phyloP scores from a whole-genome alignment of 805 yeast species.

The Saccharomycopsis schoenii region DNA sequence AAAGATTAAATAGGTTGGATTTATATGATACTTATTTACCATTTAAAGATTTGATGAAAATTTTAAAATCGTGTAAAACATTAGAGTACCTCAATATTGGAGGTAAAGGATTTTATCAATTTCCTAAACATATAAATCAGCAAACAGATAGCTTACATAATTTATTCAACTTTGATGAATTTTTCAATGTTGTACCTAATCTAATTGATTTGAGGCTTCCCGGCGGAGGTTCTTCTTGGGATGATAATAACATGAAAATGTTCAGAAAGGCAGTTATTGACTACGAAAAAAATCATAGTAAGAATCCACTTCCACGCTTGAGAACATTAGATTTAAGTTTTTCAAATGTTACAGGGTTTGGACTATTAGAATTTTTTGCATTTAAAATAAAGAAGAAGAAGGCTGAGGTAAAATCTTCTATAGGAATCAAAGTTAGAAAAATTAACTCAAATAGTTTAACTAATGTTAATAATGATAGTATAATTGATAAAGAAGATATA shows the following conservation, averaged over 20 bases:
- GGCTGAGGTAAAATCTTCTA: neutral
- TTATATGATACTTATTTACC: conserved; percentile 2
- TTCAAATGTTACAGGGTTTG: conserved; percentile 9
- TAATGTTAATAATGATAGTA: neutral
- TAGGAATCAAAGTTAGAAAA: conserved; percentile 5
- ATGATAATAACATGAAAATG: conserved; percentile 3
- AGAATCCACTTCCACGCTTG: neutral
- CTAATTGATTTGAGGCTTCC: conserved; percentile 1
- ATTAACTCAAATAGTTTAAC: neutral
- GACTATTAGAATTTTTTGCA: conserved; percentile 13
- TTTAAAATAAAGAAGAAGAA: conserved; percentile 5
- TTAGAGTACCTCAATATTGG: conserved; percentile 10
- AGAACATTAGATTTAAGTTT: conserved; percentile 14
- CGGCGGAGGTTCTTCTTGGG: neutral
- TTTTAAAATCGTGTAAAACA: neutral
- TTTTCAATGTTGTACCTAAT: conserved; percentile 8
- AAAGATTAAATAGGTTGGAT: neutral
- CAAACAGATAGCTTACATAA: neutral
- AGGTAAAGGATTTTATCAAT: neutral
- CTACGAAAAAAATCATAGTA: neutral
- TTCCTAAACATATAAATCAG: conserved; percentile 1
- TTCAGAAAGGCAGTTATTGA: conserved; percentile 1
- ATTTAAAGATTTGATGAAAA: conserved; percentile 3
- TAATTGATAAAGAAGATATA: neutral
- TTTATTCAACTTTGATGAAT: conserved; percentile 5